These are phyloP conservation scores for Trichaptum fuscoviolaceum DNA, from an alignment of 768 basidiomycete genomes.

Conservation along the genomic window DNA sequence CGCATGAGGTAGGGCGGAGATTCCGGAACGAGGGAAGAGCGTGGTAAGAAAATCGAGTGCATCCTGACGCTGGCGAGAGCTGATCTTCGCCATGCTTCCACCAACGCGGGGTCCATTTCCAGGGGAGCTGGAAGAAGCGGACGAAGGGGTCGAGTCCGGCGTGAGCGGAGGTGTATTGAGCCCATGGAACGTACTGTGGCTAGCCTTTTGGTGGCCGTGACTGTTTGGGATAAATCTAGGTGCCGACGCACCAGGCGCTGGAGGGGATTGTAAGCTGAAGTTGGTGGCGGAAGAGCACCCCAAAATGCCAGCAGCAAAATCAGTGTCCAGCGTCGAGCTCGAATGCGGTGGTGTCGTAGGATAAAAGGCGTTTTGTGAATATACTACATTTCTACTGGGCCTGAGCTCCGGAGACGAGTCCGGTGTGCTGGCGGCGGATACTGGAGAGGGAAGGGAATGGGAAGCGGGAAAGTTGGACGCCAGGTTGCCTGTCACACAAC, in stretches of 20 bases:
- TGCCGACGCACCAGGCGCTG: slow-evolving; percentile 20
- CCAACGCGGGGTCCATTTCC: slow-evolving; percentile 27
- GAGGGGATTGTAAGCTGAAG: slow-evolving; percentile 12
- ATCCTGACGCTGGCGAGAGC: slow-evolving; percentile 47
- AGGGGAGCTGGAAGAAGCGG: not conserved
- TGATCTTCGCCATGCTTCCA: slow-evolving; percentile 35
- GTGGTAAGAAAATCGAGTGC: slow-evolving; percentile 75
- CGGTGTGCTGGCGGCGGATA: slow-evolving; percentile 20
- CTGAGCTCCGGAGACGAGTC: slow-evolving; percentile 13
- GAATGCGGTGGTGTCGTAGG: slow-evolving; percentile 6
- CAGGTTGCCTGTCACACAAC: slow-evolving; percentile 92
- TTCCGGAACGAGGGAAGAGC: slow-evolving; percentile 69
- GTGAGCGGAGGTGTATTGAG: slow-evolving; percentile 74
- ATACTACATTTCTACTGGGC: slow-evolving; percentile 9
- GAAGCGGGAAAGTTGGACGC: slow-evolving; percentile 47
- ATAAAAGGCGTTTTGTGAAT: slow-evolving; percentile 12
- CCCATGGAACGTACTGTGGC: slow-evolving; percentile 33
- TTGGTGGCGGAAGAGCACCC: not conserved
- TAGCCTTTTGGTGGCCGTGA: slow-evolving; percentile 30
- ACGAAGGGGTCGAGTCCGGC: slow-evolving; percentile 52
- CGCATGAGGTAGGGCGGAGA: slow-evolving; percentile 63
- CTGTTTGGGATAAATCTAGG: slow-evolving; percentile 24
- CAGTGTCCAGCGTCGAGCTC: slow-evolving; percentile 5
- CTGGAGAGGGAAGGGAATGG: slow-evolving; percentile 33
- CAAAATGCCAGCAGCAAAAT: not conserved